phyloP scores from a whole-genome alignment of 768 basidiomycete genomes.

The Mycena kentingensis region DNA sequence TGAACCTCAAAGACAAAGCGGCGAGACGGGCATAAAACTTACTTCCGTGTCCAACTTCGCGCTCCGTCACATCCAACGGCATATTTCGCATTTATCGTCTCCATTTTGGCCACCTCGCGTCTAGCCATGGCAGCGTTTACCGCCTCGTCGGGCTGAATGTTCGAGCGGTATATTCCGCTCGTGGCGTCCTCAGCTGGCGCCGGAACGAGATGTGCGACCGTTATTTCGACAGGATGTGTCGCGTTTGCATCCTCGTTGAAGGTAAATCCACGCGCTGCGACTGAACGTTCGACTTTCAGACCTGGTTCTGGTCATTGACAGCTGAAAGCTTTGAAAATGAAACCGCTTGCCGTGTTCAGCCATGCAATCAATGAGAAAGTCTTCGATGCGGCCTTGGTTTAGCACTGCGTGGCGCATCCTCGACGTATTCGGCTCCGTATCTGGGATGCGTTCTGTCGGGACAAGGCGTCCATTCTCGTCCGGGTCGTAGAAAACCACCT shows the following conservation, averaged over 20 bases:
- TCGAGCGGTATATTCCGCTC: conserved; percentile 18
- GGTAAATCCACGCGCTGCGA: conserved; percentile 32
- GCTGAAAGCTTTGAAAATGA: background rate
- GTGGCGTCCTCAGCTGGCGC: background rate
- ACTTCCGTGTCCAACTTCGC: conserved; percentile 47
- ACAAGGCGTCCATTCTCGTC: conserved; percentile 14
- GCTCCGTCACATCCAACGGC: conserved; percentile 43
- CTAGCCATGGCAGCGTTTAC: background rate
- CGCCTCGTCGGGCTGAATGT: conserved; percentile 8
- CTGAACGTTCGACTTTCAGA: conserved; percentile 39
- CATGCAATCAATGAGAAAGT: conserved; percentile 45
- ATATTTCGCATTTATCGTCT: conserved; percentile 35
- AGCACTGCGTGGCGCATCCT: conserved; percentile 34
- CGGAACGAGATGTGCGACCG: conserved; percentile 16
- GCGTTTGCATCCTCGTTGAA: conserved; percentile 24
- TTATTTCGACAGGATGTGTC: conserved; percentile 19
- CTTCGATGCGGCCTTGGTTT: conserved; percentile 45
- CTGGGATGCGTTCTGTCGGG: conserved; percentile 17
- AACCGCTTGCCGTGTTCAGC: conserved; percentile 19
- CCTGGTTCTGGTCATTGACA: conserved; percentile 3
- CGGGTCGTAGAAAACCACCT: conserved; percentile 19
- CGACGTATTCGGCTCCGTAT: conserved; percentile 18
- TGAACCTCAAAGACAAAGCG: background rate
- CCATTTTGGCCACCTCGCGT: conserved; percentile 10
- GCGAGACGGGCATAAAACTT: background rate